phyloP scores from a whole-genome alignment of 2,329 filamentous ascomycete genomes.

The Corniculantispora saksenae region DNA sequence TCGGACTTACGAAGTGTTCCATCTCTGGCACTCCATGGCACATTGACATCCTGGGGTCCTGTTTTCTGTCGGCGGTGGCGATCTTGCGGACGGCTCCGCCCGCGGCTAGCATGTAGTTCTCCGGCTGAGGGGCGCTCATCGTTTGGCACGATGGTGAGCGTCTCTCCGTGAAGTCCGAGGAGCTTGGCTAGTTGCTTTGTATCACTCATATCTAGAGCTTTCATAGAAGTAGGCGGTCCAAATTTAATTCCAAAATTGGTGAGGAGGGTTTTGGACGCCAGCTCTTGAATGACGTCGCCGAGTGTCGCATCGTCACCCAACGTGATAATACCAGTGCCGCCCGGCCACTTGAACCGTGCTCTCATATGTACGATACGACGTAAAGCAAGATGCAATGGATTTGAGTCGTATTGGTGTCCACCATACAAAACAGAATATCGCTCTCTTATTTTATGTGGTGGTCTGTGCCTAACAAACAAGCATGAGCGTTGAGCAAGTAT shows the following conservation, averaged over 20 bases:
- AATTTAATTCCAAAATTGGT: slow-evolving; percentile 75
- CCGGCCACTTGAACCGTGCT: slow-evolving; percentile 73
- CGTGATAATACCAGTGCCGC: slow-evolving; percentile 69
- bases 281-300: slow-evolving; percentile 58
- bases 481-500: not conserved
- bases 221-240: slow-evolving; percentile 71
- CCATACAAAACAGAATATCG: not conserved
- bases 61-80: slow-evolving; percentile 16
- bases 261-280: slow-evolving; percentile 66
- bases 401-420: too few species aligned
- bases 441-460: not conserved
- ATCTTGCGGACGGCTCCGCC: not conserved
- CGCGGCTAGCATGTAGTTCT: not conserved
- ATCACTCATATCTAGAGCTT: slow-evolving; percentile 63
- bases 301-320: slow-evolving; percentile 70
- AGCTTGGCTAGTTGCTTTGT: slow-evolving; percentile 49
- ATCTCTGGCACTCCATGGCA: slow-evolving; percentile 51
- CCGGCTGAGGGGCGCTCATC: slow-evolving; percentile 31
- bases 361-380: slow-evolving; percentile 56
- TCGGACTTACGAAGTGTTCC: slow-evolving; percentile 50
- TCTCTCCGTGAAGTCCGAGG: slow-evolving; percentile 51
- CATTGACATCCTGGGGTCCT: slow-evolving; percentile 33
- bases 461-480: not conserved
- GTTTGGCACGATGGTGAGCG: slow-evolving; percentile 49
- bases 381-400: not conserved